Evolutionary conservation across 805 yeast species (phyloP), one percentile per base, ranked within the genome.

Genomic region (Starmerella etchellsii): DNA sequence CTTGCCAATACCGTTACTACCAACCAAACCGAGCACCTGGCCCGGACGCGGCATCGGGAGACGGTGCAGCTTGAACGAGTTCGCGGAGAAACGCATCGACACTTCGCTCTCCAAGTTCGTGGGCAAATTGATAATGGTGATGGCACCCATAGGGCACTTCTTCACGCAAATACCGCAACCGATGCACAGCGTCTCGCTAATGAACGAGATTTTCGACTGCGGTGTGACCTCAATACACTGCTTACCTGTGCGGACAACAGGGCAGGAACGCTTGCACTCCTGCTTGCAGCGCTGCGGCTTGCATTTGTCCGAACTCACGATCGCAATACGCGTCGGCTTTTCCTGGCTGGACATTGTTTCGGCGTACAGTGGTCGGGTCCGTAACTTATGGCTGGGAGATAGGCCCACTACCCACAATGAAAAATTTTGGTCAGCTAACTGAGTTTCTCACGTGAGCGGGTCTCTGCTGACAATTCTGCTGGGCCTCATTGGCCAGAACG

Each of bases 161-260:
- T 91, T 91, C 39, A 87, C 95, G 73, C 98, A 91, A 54, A 91
- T 91, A 85, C 98, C 98, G 71, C 98, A 91, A 61, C 98, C 98
- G 55, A 91, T 88, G 52, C 98, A 91, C 59, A 91, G 68, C 30
- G 68, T 82, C 61, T 91, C 98, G 15, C 95, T 82, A 44, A 91
- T 83, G 62, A 87, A 91, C 14, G 97, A 95, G 57, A 91, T 83
- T 59, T 91, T 91, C 46, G 81, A 75, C 18, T 78, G 72, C 48
- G 97, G 95, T 0, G 82, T 66, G 36, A 91, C 98, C 64, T 91
- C 98, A 57, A 91, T 91, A 78, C 98, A 91, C 47, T 87, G 73
- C 62, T 87, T 91, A 44, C 98, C 98, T 1, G 98, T 88, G 61
- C 91, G 81, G 43, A 91, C 97, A 31, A 91, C 98, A 3, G 98